These are phyloP conservation scores for Tolypocladium ovalisporum DNA, from an alignment of 2,329 filamentous ascomycete species.

Conservation along the genomic window DNA sequence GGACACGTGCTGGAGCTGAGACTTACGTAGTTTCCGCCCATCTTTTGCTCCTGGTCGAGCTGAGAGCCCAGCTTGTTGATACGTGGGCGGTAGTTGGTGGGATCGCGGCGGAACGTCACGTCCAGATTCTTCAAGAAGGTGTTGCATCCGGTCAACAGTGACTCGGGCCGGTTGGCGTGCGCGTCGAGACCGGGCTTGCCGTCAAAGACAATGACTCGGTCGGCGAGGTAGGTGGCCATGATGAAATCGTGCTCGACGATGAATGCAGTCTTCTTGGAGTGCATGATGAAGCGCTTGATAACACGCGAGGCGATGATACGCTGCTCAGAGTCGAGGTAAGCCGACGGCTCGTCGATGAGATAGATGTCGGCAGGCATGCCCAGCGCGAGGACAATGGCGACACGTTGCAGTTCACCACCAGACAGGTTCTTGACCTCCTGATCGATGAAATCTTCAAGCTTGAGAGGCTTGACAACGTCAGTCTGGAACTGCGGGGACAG, in stretches of 20 bases:
- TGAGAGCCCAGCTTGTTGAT: slow-evolving; percentile 98
- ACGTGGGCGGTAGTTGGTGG: slow-evolving; percentile 88
- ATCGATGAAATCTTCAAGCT: slow-evolving; percentile 97
- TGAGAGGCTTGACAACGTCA: slow-evolving; percentile 98
- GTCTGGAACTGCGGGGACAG: slow-evolving; percentile 97
- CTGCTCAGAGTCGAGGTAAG: slow-evolving; percentile 97
- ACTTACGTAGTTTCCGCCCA: slow-evolving; percentile 80
- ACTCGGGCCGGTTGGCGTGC: slow-evolving; percentile 83
- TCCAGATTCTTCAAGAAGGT: slow-evolving; percentile 91
- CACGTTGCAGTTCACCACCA: slow-evolving; percentile 98
- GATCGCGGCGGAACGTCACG: slow-evolving; percentile 96
- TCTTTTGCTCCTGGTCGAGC: slow-evolving; percentile 95
- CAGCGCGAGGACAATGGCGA: slow-evolving; percentile 93
- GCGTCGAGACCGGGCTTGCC: slow-evolving; percentile 82
- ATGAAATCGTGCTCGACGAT: slow-evolving; percentile 99
- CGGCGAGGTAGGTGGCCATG: slow-evolving; percentile 70
- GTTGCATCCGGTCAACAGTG: slow-evolving; percentile 91
- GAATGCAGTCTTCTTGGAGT: slow-evolving; percentile 98
- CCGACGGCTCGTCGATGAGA: slow-evolving; percentile 93
- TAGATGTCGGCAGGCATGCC: slow-evolving; percentile 96
- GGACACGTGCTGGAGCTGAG: not conserved
- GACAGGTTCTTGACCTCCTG: slow-evolving; percentile 99
- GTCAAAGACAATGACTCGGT: slow-evolving; percentile 97
- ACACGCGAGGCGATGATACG: slow-evolving; percentile 95
- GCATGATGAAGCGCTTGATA: slow-evolving; percentile 99